Evolutionary conservation across 768 basidiomycete species (phyloP).

Genomic region (Boletus edulis): DNA sequence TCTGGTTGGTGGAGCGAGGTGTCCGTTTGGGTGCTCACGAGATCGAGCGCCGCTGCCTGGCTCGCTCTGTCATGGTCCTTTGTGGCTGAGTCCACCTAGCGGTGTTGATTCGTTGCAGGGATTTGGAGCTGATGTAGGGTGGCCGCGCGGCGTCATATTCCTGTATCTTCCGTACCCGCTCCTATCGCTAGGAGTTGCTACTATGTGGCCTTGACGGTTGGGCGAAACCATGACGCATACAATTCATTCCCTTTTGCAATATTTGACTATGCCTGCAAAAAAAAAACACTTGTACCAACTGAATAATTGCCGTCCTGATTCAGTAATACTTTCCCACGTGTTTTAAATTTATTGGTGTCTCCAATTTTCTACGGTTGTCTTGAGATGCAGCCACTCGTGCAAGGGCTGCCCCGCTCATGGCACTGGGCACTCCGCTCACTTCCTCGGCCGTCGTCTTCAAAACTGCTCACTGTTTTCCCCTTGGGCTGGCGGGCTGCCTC

Average conservation of each 20-base stretch:
- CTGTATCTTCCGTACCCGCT: slow-evolving; percentile 69
- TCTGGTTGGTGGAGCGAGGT: slow-evolving; percentile 83
- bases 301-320: not conserved
- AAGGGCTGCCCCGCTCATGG: slow-evolving; percentile 27
- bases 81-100: slow-evolving; percentile 45
- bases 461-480: not conserved
- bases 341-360: not conserved
- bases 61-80: slow-evolving; percentile 34
- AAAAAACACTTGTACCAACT: too few relatives aligned
- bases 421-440: slow-evolving; percentile 20
- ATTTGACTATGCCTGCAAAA: too few relatives aligned
- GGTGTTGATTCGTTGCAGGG: slow-evolving; percentile 52
- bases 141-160: slow-evolving; percentile 72
- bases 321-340: slow-evolving; percentile 9
- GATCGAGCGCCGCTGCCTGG: slow-evolving; percentile 39
- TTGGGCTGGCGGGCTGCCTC: slow-evolving; percentile 40
- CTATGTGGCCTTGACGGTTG: slow-evolving; percentile 76
- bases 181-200: slow-evolving; percentile 28
- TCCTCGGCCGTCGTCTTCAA: slow-evolving; percentile 8
- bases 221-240: slow-evolving; percentile 82
- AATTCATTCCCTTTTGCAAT: slow-evolving; percentile 19
- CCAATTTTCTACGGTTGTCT: slow-evolving; percentile 4
- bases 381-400: slow-evolving; percentile 27
- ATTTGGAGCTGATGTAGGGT: slow-evolving; percentile 44
- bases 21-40: slow-evolving; percentile 50